phyloP scores from a whole-genome alignment of 116 monocot genomes.

The Cymodocea nodosa region DNA sequence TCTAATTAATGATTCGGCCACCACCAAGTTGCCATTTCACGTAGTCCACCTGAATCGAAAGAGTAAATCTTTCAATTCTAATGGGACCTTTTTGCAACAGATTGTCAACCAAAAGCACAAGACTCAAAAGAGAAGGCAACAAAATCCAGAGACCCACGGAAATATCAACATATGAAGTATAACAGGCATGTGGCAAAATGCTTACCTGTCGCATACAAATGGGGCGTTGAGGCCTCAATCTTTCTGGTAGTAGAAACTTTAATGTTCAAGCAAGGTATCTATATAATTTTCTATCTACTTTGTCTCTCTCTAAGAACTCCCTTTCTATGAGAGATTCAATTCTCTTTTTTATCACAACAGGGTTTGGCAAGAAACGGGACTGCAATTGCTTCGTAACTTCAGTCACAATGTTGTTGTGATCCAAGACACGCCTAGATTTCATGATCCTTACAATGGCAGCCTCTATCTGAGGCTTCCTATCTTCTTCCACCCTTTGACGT shows the following conservation, averaged over 20 bases:
- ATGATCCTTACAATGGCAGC: conserved; percentile 92
- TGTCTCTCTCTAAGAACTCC: conserved; percentile 93
- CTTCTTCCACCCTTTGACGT: conserved; percentile 85
- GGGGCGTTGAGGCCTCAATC: not conserved
- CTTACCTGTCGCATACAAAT: conserved; percentile 6
- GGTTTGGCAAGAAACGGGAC: conserved; percentile 76
- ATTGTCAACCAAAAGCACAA: too few species aligned
- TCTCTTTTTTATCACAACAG: conserved; percentile 82
- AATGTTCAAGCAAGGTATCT: conserved; percentile 66
- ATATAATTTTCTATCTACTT: conserved; percentile 71
- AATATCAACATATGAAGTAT: not conserved
- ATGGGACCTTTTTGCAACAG: too few species aligned
- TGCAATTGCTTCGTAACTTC: conserved; percentile 91
- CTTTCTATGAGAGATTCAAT: conserved; percentile 87
- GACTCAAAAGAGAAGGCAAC: too few species aligned
- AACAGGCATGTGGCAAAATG: conserved; percentile 1
- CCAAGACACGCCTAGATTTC: conserved; percentile 78
- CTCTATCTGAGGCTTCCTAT: conserved; percentile 89
- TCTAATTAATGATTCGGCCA: too few species aligned
- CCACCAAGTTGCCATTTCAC: too few species aligned
- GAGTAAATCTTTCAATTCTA: too few species aligned
- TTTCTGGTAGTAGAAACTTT: not conserved
- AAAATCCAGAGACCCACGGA: too few species aligned
- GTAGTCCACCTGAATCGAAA: too few species aligned
- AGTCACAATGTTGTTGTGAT: conserved; percentile 84